Conservation (phyloP, 1,284 basidiomycete genomes). For the Leucoagaricus sp. region DNA sequence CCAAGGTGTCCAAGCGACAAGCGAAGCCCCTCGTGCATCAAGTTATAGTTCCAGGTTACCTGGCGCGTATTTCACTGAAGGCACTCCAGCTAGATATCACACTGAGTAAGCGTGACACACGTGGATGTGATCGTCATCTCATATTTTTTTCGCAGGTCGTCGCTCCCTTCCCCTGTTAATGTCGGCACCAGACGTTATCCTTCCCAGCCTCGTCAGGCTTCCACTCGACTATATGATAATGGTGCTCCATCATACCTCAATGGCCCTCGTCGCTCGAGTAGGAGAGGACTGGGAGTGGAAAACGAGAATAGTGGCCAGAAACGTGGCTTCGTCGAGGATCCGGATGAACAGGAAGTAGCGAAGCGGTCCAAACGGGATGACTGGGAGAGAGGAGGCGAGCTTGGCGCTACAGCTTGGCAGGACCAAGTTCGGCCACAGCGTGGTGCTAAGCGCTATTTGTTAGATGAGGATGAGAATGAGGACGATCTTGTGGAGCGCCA, state of each 20-base stretch:
- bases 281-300: background rate
- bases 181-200: conserved; percentile 1
- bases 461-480: conserved; percentile 43
- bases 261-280: background rate
- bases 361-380: conserved; percentile 56
- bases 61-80: conserved; percentile 22
- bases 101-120: conserved; percentile 4
- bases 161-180: conserved; percentile 11
- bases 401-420: conserved; percentile 46
- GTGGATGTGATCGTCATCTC: background rate
- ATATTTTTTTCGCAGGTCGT: background rate
- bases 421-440: conserved; percentile 34
- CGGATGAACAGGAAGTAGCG: conserved; percentile 42
- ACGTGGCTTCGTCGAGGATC: conserved; percentile 43
- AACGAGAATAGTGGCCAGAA: conserved; percentile 28
- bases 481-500: conserved; percentile 27
- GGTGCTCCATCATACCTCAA: background rate
- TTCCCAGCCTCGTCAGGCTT: conserved; percentile 5
- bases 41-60: conserved; percentile 19
- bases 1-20: conserved; percentile 4
- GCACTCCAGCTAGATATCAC: conserved; percentile 5
- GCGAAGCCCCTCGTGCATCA: conserved; percentile 6
- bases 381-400: conserved; percentile 33
- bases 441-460: conserved; percentile 50
- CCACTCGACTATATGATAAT: conserved; percentile 16